Base-by-base conservation (phyloP, 352 stramenopile genomes). In the Phytophthora litchii region DNA sequence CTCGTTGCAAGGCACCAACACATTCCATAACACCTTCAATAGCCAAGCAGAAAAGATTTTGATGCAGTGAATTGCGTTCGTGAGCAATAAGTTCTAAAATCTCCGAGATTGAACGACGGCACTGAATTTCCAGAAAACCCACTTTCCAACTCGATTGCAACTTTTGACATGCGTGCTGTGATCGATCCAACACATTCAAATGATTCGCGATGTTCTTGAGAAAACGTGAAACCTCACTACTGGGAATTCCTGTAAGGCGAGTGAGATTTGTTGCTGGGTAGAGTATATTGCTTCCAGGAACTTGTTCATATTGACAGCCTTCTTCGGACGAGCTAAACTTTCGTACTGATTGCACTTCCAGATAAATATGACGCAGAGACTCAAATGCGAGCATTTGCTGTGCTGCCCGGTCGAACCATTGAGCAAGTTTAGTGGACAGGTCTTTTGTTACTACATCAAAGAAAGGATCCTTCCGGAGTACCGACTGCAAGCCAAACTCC, bases 51-150 rank as follows among this genome's bases (percentile, higher is more conserved):
- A 70, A 66, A 12, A 92, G 48, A 0, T 57, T 67, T 41, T 76
- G 44, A 35, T 85, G 72, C 8, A 89, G 35, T 4, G 42, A 47
- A 14, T 74, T 66, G 8, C 83, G 72, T 56, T 92, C 76, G 25
- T 74, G 41, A 27, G 51, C 59, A 62, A 90, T 86, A 3, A 81
- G 45, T 3, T 92, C 78, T n/a, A 83, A 48, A 36, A 90, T 76
- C 23, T 90, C 80, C 4, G 65, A 72, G 17, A 92, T 74, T 1
- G 82, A 80, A 3, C 67, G 64, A 0, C 78, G 78, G 29, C 83
- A 92, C 31, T 90, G 80, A 48, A 92, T 79, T 54, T 92, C 83
- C 1, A 92, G 59, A 60, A 92, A 92, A 7, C 78, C 78, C 7
- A 90, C 76, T 45, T 78, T 88, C 78, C 78, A 90, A 37, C 74